A percentile compares a stretch with the other conserved stretches of the same genome.
These are phyloP conservation scores for Atractiella rhizophila DNA, from an alignment of 768 basidiomycete genomes.

Conservation along the genomic window DNA sequence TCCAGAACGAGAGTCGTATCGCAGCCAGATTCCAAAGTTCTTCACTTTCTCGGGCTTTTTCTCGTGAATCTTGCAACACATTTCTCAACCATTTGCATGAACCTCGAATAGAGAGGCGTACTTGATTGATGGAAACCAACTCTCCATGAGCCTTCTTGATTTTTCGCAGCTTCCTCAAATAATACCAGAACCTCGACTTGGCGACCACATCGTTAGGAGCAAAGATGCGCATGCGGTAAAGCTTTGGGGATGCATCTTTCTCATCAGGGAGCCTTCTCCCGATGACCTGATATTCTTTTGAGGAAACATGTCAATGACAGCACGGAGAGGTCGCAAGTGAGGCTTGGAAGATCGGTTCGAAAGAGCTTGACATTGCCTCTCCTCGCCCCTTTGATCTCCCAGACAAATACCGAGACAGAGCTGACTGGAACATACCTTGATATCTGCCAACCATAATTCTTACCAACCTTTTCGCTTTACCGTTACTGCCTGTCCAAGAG, in stretches of 20 bases:
- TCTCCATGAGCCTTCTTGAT: slow-evolving; percentile 99
- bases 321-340: no score
- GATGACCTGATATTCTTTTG: slow-evolving; percentile 87
- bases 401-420: no score
- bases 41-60: slow-evolving; percentile 95
- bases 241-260: slow-evolving; percentile 78
- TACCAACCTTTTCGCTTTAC: no score
- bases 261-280: slow-evolving; percentile 92
- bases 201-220: slow-evolving; percentile 96
- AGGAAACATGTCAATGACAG: no score
- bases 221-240: slow-evolving; percentile 98
- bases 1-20: slow-evolving; percentile 96
- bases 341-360: no score
- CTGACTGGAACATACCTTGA: no score
- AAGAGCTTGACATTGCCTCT: no score
- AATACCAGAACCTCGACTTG: slow-evolving; percentile 99
- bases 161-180: slow-evolving; percentile 91
- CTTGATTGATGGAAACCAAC: slow-evolving; percentile 93
- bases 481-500: no score
- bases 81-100: background rate
- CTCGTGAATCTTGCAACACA: slow-evolving; percentile 52
- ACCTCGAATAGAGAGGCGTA: slow-evolving; percentile 30
- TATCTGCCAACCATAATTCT: no score
- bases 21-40: slow-evolving; percentile 99
- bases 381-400: no score